Evolutionary conservation across 2,329 filamentous ascomycete genomes (phyloP).

Genomic region (Epichloe baconii): DNA sequence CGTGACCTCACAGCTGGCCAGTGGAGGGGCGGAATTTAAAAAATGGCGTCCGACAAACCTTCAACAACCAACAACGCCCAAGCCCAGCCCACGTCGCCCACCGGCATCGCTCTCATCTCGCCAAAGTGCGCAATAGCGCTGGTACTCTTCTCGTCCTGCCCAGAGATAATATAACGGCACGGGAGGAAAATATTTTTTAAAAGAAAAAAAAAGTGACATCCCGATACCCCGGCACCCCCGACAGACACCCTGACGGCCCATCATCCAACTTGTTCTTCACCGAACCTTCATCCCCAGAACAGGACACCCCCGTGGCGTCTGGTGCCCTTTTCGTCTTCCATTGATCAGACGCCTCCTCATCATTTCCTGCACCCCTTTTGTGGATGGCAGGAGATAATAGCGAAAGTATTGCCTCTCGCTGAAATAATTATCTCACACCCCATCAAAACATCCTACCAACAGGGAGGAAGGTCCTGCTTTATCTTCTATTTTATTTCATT

Average conservation of each 20-base stretch:
- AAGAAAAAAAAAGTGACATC: not conserved
- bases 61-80: slow-evolving; percentile 5
- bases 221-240: not conserved
- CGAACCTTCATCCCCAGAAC: not conserved
- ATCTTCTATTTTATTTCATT: not conserved
- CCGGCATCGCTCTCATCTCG: not conserved
- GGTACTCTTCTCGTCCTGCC: not conserved
- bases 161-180: no score
- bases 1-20: not conserved
- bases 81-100: not conserved
- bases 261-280: slow-evolving; percentile 1
- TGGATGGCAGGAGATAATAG: no score
- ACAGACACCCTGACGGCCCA: not conserved
- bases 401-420: no score
- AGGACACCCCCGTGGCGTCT: not conserved
- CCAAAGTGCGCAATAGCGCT: not conserved
- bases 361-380: no score
- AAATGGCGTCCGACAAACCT: not conserved
- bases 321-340: not conserved
- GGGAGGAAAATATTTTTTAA: no score
- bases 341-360: not conserved
- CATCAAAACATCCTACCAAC: no score
- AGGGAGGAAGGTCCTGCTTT: no score
- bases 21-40: no score
- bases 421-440: no score